Conservation (phyloP, 2,329 filamentous ascomycete species). For the Microsporum audouinii region DNA sequence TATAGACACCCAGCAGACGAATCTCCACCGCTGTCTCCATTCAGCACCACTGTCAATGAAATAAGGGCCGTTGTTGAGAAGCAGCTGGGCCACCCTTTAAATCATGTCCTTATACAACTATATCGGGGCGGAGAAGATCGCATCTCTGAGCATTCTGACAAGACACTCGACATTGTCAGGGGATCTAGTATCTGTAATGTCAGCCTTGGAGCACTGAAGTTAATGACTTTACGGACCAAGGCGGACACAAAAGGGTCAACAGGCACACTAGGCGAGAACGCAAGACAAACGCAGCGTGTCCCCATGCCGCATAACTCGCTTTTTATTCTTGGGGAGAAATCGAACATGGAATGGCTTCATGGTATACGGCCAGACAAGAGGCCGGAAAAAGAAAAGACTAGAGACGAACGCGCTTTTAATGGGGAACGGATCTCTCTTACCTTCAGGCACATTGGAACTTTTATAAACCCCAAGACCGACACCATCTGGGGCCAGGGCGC, state of each 20-base stretch:
- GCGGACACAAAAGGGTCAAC: slow-evolving; percentile 28
- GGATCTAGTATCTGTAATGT: slow-evolving; percentile 82
- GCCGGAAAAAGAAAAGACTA: slow-evolving; percentile 51
- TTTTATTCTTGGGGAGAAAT: slow-evolving; percentile 66
- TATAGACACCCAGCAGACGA: slow-evolving; percentile 92
- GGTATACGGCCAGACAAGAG: slow-evolving; percentile 85
- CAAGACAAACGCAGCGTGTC: slow-evolving; percentile 54
- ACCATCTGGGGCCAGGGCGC: slow-evolving; percentile 91
- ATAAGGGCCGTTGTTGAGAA: slow-evolving; percentile 60
- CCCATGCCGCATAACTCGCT: slow-evolving; percentile 79
- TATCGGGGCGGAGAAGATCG: slow-evolving; percentile 84
- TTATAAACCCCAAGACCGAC: slow-evolving; percentile 51
- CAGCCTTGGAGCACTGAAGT: slow-evolving; percentile 81
- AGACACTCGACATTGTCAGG: slow-evolving; percentile 78
- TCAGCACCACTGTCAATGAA: slow-evolving; percentile 58
- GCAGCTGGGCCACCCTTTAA: slow-evolving; percentile 65
- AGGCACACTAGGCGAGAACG: slow-evolving; percentile 19
- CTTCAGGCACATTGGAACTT: slow-evolving; percentile 82
- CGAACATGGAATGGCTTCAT: slow-evolving; percentile 83
- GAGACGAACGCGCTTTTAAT: slow-evolving; percentile 57
- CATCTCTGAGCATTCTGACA: slow-evolving; percentile 95
- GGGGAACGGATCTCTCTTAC: slow-evolving; percentile 83
- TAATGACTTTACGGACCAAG: slow-evolving; percentile 76
- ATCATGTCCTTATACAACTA: slow-evolving; percentile 85
- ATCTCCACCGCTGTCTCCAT: slow-evolving; percentile 63